Conservation (phyloP, 768 basidiomycete genomes). For the Suillus subalutaceus region DNA sequence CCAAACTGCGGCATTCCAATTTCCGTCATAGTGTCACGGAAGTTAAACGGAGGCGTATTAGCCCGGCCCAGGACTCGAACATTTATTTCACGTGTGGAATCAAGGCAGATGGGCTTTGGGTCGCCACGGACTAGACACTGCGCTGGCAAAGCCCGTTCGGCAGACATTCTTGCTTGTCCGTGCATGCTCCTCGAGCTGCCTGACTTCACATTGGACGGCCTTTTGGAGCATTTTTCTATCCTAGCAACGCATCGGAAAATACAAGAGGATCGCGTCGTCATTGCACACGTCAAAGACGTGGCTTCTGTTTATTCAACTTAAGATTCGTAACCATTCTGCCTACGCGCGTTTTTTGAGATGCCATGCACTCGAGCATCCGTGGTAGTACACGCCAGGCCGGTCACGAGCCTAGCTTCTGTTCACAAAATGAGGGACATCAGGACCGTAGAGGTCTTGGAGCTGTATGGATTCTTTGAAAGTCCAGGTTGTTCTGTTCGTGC, state of each 20-base stretch:
- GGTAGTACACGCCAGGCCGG: too few relatives aligned
- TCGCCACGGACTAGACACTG: background rate
- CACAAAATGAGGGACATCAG: background rate
- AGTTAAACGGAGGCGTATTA: background rate
- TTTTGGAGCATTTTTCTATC: background rate
- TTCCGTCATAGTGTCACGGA: background rate
- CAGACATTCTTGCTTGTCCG: background rate
- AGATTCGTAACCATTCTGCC: too few relatives aligned
- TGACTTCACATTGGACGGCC: background rate
- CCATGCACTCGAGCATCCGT: too few relatives aligned
- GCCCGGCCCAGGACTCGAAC: too few relatives aligned
- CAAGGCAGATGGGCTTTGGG: background rate
- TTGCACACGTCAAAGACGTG: background rate
- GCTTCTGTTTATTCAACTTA: background rate
- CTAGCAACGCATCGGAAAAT: background rate
- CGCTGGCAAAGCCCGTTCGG: background rate
- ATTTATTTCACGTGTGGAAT: background rate
- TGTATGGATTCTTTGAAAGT: too few relatives aligned
- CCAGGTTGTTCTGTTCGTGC: background rate
- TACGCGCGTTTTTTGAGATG: too few relatives aligned
- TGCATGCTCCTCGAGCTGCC: background rate
- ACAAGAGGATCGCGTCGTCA: background rate
- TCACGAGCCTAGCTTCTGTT: background rate
- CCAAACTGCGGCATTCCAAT: background rate
- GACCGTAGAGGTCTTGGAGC: background rate